Evolutionary conservation across 2,329 filamentous ascomycete genomes (phyloP), one percentile per base, ranked within the genome.

Genomic region (Bipolaris bicolor): DNA sequence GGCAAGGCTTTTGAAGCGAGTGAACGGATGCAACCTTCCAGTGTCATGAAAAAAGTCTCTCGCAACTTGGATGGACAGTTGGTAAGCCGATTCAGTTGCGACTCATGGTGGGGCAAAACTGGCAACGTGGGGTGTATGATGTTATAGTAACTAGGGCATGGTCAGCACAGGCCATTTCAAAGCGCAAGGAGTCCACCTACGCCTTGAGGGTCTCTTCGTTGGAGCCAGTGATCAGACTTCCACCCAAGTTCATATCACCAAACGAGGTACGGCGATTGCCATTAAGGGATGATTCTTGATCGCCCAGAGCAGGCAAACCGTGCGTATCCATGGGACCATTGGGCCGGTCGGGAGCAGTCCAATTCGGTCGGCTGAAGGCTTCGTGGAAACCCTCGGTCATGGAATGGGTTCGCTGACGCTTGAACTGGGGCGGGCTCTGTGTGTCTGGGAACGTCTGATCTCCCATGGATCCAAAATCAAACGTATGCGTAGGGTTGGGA

Each of bases 331-430:
- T 55, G 44, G 61, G 57, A 48, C 61, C 55, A 58, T 66, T 76
- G 69, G 73, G 73, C 53, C 69, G 74, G 53, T 76, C 74, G 46
- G 71, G 71, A 37, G 53, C 66, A 51, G 71, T 66, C 73, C 73
- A 76, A 61, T 56, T 76, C 26, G 66, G 67, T 40, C 71, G 71
- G 37, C 56, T 64, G 54, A 73, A 72, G 6, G 67, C 58, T 34
- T 76, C 75, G 20, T 69, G 64, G 6, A 75, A 69, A 11, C 69
- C 70, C 34, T 77, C 74, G 7, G 73, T 74, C 68, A 76, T 75
- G 20, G 73, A 76, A 51, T 76, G 74, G 7, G 75, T 77, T 34
- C 75, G 71, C 58, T 77, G 76, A 24, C 73, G 68, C 51, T 65
- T 61, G 41, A 73, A 71, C 11, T 76, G 73, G 3, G 72, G 56